Base-by-base conservation (phyloP, 495 filamentous ascomycete species). In the Hypoxylon crocopeplum region DNA sequence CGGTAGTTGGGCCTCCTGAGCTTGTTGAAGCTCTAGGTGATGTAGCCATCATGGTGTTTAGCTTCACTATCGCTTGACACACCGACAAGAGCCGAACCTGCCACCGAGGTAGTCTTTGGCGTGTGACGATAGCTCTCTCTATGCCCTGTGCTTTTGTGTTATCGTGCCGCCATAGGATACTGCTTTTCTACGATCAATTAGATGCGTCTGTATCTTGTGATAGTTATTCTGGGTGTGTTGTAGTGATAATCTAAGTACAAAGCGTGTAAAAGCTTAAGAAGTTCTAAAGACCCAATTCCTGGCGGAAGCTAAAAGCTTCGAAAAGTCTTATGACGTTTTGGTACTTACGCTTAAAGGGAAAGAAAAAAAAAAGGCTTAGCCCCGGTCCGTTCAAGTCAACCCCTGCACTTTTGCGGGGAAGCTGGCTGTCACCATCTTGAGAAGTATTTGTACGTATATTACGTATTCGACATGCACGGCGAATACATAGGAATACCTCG, bases 251-350 rank as follows among this genome's bases (percentile, higher is more conserved):
- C n/a, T n/a, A n/a, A n/a, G n/a, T n/a, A n/a, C n/a, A n/a, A n/a
- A n/a, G n/a, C n/a, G n/a, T n/a, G n/a, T n/a, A n/a, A n/a, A n/a
- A n/a, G n/a, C n/a, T n/a, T n/a, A n/a, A n/a, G n/a, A n/a, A n/a
- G n/a, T n/a, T n/a, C n/a, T n/a, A n/a, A n/a, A n/a, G n/a, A n/a
- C n/a, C n/a, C n/a, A n/a, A n/a, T n/a, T n/a, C n/a, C n/a, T n/a
- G n/a, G n/a, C n/a, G n/a, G n/a, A n/a, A n/a, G n/a, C n/a, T n/a
- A n/a, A n/a, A n/a, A n/a, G n/a, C n/a, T n/a, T n/a, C n/a, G n/a
- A n/a, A n/a, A n/a, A 48, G 44, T 40, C 41, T 59, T 51, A 64
- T 59, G 60, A 64, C 60, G 60, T 64, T 64, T 15, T 27, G 37
- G 16, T 12, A 57, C 47, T 62, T 51, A 45, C 4, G 27, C 46